phyloP scores from a whole-genome alignment of 495 filamentous ascomycete species.

The Thermothielavioides terrestris region DNA sequence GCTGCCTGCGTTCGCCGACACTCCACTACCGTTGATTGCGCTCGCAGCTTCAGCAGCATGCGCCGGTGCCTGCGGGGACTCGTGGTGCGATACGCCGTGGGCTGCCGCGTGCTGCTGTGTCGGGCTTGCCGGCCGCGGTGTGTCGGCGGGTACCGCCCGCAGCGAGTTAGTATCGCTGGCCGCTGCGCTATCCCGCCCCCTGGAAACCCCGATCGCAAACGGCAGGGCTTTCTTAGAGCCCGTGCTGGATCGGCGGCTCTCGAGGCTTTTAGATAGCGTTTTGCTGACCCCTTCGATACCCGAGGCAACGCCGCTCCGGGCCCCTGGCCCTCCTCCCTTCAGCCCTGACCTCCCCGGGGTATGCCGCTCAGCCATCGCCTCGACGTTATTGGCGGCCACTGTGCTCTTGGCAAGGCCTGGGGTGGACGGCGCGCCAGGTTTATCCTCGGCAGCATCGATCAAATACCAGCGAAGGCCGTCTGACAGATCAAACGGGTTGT shows the following conservation, averaged over 20 bases:
- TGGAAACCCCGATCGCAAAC: constrained; percentile 33
- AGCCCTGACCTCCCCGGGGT: constrained; percentile 43
- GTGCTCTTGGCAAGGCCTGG: constrained; percentile 84
- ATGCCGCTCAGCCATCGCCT: constrained; percentile 54
- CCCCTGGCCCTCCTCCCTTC: constrained; percentile 40
- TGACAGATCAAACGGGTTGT: constrained; percentile 95
- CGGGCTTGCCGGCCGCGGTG: constrained; percentile 30
- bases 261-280: constrained; percentile 75
- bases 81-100: not conserved
- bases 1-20: constrained; percentile 1
- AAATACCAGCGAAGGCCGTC: constrained; percentile 96
- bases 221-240: constrained; percentile 61
- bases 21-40: not conserved
- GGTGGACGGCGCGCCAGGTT: constrained; percentile 85
- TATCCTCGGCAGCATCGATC: constrained; percentile 87
- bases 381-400: constrained; percentile 79
- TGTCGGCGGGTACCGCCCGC: constrained; percentile 30
- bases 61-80: not conserved
- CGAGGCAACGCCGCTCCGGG: constrained; percentile 28
- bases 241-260: constrained; percentile 81
- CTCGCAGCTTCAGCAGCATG: not conserved
- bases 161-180: constrained; percentile 45
- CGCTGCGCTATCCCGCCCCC: constrained; percentile 34
- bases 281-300: constrained; percentile 63
- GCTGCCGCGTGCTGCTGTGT: constrained; percentile 18